Percentiles rank a stretch among this genome's conserved stretches.
Conservation (phyloP, 371 early-diverging fungal species). For the Coelomomyces lativittatus region DNA sequence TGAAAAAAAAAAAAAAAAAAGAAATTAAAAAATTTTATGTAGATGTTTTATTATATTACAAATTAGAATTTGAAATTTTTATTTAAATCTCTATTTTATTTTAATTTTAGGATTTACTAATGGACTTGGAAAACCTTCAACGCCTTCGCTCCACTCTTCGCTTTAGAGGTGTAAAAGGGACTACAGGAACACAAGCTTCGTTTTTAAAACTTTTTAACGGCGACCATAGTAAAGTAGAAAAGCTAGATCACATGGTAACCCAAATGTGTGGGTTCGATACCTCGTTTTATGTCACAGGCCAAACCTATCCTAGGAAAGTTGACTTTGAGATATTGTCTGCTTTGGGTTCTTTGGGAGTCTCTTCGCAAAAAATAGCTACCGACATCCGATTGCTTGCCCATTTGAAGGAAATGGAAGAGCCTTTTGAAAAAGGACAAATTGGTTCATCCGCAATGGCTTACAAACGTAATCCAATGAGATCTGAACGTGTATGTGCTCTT, state of each 20-base stretch:
- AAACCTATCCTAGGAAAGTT: constrained; percentile 93
- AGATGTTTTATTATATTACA: no score
- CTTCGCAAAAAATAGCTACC: constrained; percentile 90
- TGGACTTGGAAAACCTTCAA: constrained; percentile 83
- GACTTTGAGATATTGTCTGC: constrained; percentile 77
- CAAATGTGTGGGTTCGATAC: constrained; percentile 71
- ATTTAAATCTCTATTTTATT: no score
- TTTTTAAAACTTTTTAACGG: constrained; percentile 88
- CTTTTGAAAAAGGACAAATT: constrained; percentile 95
- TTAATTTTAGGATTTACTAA: constrained; percentile 81
- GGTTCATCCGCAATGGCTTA: constrained; percentile 97
- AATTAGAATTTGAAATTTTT: no score
- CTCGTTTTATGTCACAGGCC: constrained; percentile 79
- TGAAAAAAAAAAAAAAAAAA: no score
- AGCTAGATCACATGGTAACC: constrained; percentile 71
- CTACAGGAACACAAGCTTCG: constrained; percentile 95
- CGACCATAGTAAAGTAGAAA: constrained; percentile 78
- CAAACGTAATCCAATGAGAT: constrained; percentile 97
- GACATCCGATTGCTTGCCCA: constrained; percentile 88
- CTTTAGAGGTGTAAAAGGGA: constrained; percentile 94
- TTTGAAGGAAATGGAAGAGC: constrained; percentile 94
- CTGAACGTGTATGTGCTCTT: constrained; percentile 85
- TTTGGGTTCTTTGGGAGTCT: constrained; percentile 78
- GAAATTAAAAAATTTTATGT: no score
- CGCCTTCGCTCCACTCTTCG: constrained; percentile 71